Base-by-base conservation (phyloP, 1,284 basidiomycete genomes). In the Apiotrichum mycotoxinovorans region DNA sequence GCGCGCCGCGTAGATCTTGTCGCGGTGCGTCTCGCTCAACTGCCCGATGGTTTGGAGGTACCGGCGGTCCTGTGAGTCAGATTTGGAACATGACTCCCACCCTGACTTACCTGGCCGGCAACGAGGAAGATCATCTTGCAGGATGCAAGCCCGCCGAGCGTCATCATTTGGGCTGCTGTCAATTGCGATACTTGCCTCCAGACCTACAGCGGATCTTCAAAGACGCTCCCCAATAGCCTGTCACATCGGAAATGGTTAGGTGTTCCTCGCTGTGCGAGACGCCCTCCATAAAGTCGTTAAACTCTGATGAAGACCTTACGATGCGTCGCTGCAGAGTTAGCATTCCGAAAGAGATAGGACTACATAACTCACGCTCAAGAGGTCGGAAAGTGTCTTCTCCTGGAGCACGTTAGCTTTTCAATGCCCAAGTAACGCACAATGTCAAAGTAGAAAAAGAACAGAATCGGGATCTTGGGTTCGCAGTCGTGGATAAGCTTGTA, bases 171-270 rank as follows among this genome's bases (percentile, higher is more conserved):
- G 25, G 40, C 51, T 52, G 26, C 18, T 15, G 48, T 49, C 25
- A 59, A 48, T 37, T 42, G 2, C 1, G n/a, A 0, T 15, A 12
- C 9, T 25, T 2, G n/a, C 14, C 0, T 0, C 18, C 4, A 1
- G 7, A 34, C 20, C 63, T 56, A 68, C 68, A 65, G 30, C 55
- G 56, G 23, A 69, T 57, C 47, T 63, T 68, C 5, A 47, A 15
- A 0, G 56, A 54, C 23, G 56, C 56, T 1, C 56, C 60, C 17
- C 51, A 54, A 71, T 87, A 88, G 0, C 89, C 89, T 18, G 88
- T 81, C 30, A 91, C 54, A 43, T 60, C 81, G 1, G 86, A 83
- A 48, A 87, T 38, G 20, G 30, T 49, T 34, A 51, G 85, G 47
- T 89, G 70, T n/a, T 87, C 88, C 61, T 48, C 48, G 3, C 34